These are phyloP conservation scores for Phaeosphaeriaceae sp. DNA, from an alignment of 2,329 filamentous ascomycete genomes.

Conservation along the genomic window DNA sequence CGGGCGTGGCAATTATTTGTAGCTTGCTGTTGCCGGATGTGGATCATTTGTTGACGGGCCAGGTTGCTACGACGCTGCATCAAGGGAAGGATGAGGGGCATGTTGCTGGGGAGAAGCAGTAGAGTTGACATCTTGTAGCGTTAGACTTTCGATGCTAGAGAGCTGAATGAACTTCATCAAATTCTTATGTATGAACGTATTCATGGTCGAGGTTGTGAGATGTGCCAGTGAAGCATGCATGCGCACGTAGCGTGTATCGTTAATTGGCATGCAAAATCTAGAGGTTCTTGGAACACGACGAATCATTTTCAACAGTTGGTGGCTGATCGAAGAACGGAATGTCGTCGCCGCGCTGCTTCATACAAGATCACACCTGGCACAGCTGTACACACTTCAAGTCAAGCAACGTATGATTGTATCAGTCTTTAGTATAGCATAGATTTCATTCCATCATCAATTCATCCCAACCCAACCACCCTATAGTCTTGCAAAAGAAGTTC, in stretches of 20 bases:
- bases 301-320: too few species aligned
- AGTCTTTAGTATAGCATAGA: not conserved
- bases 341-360: too few species aligned
- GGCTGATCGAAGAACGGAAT: too few species aligned
- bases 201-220: not conserved
- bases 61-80: constrained; percentile 22
- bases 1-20: constrained; percentile 35
- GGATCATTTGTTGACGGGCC: constrained; percentile 28
- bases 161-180: not conserved
- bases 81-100: constrained; percentile 1
- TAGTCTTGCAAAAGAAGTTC: constrained; percentile 2
- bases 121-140: not conserved
- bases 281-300: too few species aligned
- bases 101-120: constrained; percentile 1
- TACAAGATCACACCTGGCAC: not conserved
- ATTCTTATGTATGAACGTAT: not conserved
- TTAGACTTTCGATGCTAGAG: too few species aligned
- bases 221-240: not conserved
- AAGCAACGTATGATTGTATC: not conserved
- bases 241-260: not conserved
- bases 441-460: constrained; percentile 15
- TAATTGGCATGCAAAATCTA: too few species aligned
- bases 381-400: not conserved
- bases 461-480: constrained; percentile 1
- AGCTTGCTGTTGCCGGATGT: constrained; percentile 43